Evolutionary conservation across 176 grass and related monocot species (phyloP).

Genomic region (Puya raimondii): DNA sequence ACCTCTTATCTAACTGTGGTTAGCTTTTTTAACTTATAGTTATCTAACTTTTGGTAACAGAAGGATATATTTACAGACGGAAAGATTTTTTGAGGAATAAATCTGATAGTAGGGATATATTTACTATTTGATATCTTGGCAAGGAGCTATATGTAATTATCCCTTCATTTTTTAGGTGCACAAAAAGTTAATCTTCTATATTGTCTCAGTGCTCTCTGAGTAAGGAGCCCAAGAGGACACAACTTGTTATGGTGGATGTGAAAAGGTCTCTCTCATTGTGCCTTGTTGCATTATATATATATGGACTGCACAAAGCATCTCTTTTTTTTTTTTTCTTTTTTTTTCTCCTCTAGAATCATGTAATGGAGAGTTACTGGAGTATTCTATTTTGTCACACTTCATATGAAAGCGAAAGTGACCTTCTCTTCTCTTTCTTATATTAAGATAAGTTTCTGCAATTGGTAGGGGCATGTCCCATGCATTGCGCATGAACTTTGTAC

Average conservation of each 20-base stretch:
- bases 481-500: neutral
- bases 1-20: no score
- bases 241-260: conserved; percentile 23
- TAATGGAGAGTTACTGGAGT: neutral
- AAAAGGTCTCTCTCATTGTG: conserved; percentile 3
- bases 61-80: no score
- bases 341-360: conserved; percentile 11
- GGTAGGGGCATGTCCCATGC: neutral
- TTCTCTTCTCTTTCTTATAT: neutral
- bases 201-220: conserved; percentile 34
- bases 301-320: conserved; percentile 3
- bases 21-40: no score
- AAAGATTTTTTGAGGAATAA: no score
- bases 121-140: no score
- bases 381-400: neutral
- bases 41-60: no score
- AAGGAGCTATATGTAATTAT: no score
- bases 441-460: neutral
- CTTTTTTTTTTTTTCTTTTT: no score
- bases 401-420: neutral
- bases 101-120: no score
- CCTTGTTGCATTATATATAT: neutral
- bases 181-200: neutral
- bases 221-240: conserved; percentile 23
- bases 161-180: neutral